Percentiles rank a stretch among this genome's conserved stretches.
These are phyloP conservation scores for Tilletia indica DNA, from an alignment of 1,284 basidiomycete genomes.

Conservation along the genomic window DNA sequence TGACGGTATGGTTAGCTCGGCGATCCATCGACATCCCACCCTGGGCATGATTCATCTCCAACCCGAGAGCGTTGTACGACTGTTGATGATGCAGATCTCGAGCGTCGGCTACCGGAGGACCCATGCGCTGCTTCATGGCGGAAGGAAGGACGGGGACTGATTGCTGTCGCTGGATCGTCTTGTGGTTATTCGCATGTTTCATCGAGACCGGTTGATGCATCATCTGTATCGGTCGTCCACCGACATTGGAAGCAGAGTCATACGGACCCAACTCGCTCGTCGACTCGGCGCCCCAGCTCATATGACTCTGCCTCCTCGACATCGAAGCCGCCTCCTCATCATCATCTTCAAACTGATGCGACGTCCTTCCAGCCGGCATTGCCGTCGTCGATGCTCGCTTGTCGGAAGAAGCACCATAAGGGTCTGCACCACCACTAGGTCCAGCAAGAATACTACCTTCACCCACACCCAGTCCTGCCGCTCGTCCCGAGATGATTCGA, in stretches of 20 bases:
- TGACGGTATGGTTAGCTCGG: constrained; percentile 6
- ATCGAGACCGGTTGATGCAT: background rate
- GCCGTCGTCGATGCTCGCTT: too few relatives aligned
- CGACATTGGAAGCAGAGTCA: background rate
- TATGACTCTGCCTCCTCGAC: constrained; percentile 16
- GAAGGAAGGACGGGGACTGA: constrained; percentile 8
- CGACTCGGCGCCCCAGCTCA: background rate
- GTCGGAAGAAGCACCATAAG: background rate
- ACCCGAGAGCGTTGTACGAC: background rate
- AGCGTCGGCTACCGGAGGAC: too few relatives aligned
- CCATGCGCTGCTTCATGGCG: background rate
- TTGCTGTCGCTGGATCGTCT: constrained; percentile 12
- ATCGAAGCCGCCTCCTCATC: constrained; percentile 19
- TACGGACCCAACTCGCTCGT: background rate
- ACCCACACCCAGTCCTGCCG: constrained; percentile 23
- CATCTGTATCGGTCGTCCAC: background rate
- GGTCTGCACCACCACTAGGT: background rate
- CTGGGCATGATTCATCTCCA: constrained; percentile 4
- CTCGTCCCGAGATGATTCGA: constrained; percentile 24
- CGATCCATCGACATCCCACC: background rate
- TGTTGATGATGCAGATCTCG: background rate
- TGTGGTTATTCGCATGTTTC: background rate
- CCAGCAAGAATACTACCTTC: constrained; percentile 39
- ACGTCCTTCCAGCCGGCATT: too few relatives aligned
- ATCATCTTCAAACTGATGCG: too few relatives aligned